Base-by-base conservation (phyloP, 2,329 filamentous ascomycete genomes). In the Neodidymelliopsis sp. region DNA sequence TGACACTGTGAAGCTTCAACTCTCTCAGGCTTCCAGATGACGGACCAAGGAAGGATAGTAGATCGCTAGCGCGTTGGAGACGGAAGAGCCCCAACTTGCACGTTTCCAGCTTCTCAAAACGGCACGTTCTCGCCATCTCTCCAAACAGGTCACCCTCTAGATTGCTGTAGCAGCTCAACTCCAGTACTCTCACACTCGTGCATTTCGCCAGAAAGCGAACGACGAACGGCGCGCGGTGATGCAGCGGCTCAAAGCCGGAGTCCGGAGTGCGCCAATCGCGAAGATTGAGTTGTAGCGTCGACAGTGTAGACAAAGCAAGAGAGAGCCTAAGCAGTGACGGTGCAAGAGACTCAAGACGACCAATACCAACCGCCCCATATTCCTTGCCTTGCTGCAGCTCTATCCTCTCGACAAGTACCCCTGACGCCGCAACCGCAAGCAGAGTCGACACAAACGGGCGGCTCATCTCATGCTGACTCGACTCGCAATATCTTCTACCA, bases 201-300 rank as follows among this genome's bases (percentile, higher is more conserved):
- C 59, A 48, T 24, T 65, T 69, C 1, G 60, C 53, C 0, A 70
- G 54, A 23, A 69, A 67, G 1, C 66, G 57, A 4, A 70, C 60
- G 2, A 63, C 48, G 33, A 70, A 69, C 1, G 67, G 60, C 2
- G 56, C 43, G 13, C 54, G 57, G 1, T 46, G 40, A 2, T 15
- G 25, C 9, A 57, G 54, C 7, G 64, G 53, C 27, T 61, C 57
- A 18, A 69, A 68, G 0, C 66, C 64, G 1, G 49, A 42, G 11
- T 67, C 61, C 0, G 53, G 57, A 12, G 44, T 34, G n/a, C 67
- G 54, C 59, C 65, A 65, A 33, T 69, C 67, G 9, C 67, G 53
- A 11, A 69, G 47, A n/a, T 62, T 57, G 9, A 70, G 42, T 7
- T 58, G 35, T 19, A 69, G 35, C 1, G 15, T 48, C 5, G 53